phyloP scores from a whole-genome alignment of 208 protist species.

The Trypanosoma caninum region DNA sequence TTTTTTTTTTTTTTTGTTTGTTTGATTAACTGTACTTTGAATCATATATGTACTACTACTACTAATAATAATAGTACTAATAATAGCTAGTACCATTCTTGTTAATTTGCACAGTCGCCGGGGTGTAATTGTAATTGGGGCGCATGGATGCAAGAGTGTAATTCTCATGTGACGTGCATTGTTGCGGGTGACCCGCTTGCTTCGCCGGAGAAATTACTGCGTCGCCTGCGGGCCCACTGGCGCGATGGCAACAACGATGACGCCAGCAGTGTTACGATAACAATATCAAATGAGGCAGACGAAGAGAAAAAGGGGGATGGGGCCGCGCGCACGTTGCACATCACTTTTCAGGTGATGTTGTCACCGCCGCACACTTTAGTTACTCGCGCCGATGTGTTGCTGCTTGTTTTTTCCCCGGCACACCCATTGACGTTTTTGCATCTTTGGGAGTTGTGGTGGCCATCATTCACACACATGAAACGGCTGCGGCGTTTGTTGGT shows the following conservation, averaged over 20 bases:
- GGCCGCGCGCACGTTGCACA: neutral
- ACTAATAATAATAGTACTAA: too few species aligned
- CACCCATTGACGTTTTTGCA: conserved; percentile 16
- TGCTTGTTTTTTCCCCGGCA: conserved; percentile 11
- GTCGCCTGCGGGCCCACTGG: neutral
- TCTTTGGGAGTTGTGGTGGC: conserved; percentile 20
- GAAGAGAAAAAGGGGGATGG: neutral
- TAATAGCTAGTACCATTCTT: too few species aligned
- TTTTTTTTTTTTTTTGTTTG: conserved; percentile 16
- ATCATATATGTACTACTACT: too few species aligned
- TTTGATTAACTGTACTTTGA: neutral
- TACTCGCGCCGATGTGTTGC: conserved; percentile 9
- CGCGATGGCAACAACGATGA: neutral
- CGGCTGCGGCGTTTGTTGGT: conserved; percentile 7
- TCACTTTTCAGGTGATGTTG: conserved; percentile 9
- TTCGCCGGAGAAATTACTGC: neutral
- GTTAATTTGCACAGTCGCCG: too few species aligned
- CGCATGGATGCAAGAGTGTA: neutral
- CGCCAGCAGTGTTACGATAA: neutral
- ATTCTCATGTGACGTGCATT: neutral
- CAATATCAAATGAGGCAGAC: neutral
- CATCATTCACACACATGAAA: conserved; percentile 11
- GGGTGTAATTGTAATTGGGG: too few species aligned
- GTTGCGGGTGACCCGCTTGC: conserved; percentile 6
- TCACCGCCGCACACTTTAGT: conserved; percentile 10